Evolutionary conservation across 164 flowering plant species (phyloP).

Genomic region (Vitis vinifera): DNA sequence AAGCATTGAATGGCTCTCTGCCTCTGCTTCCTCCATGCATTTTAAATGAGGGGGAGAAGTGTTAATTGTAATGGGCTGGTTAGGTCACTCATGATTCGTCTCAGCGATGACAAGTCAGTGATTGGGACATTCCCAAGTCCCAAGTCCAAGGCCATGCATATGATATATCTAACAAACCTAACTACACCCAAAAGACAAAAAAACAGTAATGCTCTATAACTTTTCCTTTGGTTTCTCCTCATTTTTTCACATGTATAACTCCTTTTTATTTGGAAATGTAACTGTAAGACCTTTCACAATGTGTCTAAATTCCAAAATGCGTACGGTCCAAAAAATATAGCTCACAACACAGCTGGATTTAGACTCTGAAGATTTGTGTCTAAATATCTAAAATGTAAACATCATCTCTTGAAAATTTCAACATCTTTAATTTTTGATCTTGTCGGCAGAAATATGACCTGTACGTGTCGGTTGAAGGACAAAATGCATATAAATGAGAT

Average conservation of each 20-base stretch:
- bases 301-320: too few relatives aligned
- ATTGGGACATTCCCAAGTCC: too few relatives aligned
- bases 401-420: not conserved
- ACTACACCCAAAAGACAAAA: too few relatives aligned
- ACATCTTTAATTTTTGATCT: not conserved
- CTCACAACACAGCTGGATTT: not conserved
- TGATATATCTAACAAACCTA: too few relatives aligned
- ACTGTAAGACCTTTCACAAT: too few relatives aligned
- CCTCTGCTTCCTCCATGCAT: conserved; percentile 1
- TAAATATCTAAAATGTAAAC: not conserved
- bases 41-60: not conserved
- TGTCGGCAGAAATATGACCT: conserved; percentile 9
- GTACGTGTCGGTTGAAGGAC: not conserved
- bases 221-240: not conserved
- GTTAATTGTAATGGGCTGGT: not conserved
- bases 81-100: conserved; percentile 11
- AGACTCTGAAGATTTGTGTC: too few relatives aligned
- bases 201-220: too few relatives aligned
- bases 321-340: not conserved
- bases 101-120: not conserved
- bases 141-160: too few relatives aligned
- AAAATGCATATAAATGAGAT: not conserved
- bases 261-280: too few relatives aligned
- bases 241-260: not conserved
- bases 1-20: conserved; percentile 16